These are phyloP conservation scores for Pythium folliculosum DNA, from an alignment of 352 stramenopile species.

Conservation along the genomic window DNA sequence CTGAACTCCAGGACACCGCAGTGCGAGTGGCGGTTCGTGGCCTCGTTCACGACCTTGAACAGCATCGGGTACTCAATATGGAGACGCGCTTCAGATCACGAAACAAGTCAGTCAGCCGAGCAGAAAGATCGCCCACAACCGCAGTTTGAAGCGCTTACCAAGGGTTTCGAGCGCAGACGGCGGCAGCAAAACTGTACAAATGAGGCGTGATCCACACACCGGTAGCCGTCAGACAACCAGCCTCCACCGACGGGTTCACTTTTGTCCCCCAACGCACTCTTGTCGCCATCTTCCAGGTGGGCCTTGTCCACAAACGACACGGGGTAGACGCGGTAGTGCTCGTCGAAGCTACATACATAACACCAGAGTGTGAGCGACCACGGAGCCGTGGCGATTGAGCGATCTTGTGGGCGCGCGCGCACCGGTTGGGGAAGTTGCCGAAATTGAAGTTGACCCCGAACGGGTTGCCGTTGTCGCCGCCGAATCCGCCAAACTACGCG, in stretches of 20 bases:
- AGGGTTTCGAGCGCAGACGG: conserved; percentile 98
- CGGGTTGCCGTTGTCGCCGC: conserved; percentile 69
- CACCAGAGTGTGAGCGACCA: conserved; percentile 1
- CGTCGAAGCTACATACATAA: conserved; percentile 63
- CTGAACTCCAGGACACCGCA: conserved; percentile 99
- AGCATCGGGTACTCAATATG: conserved; percentile 99
- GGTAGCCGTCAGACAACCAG: neutral
- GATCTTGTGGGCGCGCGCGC: neutral
- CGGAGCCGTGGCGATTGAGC: neutral
- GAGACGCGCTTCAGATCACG: conserved; percentile 54
- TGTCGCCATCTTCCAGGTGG: conserved; percentile 88
- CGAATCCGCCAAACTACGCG: conserved; percentile 68
- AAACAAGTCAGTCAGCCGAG: neutral
- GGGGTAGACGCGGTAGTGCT: conserved; percentile 87
- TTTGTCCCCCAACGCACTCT: conserved; percentile 53
- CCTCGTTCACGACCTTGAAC: conserved; percentile 94
- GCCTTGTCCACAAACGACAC: conserved; percentile 88
- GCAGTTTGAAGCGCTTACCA: conserved; percentile 42
- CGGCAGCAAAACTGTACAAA: conserved; percentile 89
- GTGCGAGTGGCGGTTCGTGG: conserved; percentile 91
- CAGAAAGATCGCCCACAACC: neutral
- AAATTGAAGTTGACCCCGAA: conserved; percentile 85
- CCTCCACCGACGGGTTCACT: neutral
- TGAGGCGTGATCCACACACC: neutral
- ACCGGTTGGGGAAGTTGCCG: conserved; percentile 74